These are phyloP conservation scores for Erythrophleum ivorense DNA, from an alignment of 331 rosid genomes.

Conservation along the genomic window DNA sequence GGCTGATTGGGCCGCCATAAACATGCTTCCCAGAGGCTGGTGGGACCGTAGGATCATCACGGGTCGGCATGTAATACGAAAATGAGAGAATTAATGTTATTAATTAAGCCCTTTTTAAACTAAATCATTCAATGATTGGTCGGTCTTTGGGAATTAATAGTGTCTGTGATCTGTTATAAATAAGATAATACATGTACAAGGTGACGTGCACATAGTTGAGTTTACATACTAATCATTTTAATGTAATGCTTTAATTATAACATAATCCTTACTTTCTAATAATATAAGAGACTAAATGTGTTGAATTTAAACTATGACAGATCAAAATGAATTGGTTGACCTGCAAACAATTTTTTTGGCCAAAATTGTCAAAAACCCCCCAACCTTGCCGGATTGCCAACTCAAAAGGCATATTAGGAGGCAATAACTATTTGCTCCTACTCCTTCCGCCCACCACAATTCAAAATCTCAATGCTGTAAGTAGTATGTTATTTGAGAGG, in stretches of 20 bases:
- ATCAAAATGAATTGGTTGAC: background rate
- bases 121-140: background rate
- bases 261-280: background rate
- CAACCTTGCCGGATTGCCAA: slow-evolving; percentile 20
- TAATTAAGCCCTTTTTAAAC: background rate
- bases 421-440: background rate
- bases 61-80: background rate
- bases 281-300: background rate
- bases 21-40: background rate
- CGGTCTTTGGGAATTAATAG: background rate
- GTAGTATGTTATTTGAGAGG: no score
- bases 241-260: background rate
- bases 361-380: background rate
- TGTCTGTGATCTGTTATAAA: background rate
- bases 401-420: slow-evolving; percentile 37
- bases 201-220: background rate
- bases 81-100: background rate
- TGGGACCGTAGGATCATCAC: background rate
- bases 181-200: background rate
- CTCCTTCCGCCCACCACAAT: no score
- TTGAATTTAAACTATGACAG: background rate
- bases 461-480: no score
- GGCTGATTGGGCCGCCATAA: background rate
- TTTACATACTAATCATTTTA: background rate
- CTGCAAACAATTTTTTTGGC: background rate